Evolutionary conservation across 208 protist species (phyloP), one percentile per base, ranked within the genome.

Genomic region (Giardia muris): DNA sequence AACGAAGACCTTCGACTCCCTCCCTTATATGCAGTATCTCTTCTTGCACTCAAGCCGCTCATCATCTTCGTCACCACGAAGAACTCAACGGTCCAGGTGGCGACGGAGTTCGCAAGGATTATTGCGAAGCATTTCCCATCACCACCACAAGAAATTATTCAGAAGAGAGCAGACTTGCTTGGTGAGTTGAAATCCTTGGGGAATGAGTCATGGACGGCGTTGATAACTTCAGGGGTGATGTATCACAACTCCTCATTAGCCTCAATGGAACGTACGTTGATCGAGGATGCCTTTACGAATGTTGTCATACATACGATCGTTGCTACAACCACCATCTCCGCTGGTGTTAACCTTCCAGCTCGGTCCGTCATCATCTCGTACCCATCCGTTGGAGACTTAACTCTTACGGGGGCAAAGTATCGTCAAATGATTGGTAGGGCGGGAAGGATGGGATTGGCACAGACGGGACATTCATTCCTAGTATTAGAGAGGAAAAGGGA

Each of bases 331-430:
- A 90, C 87, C 2, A 47, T 90, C 2, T 22, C 87, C 1, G 87
- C 87, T 1, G 87, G 87, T 43, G 87, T 90, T 1, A 90, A 90
- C 48, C 87, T 90, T 44, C 87, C 87, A 48, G 87, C 87, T 43
- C n/a, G 10, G 43, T 90, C 87, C 19, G 87, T 90, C 43, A 47
- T 90, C 1, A 90, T 90, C n/a, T 39, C n/a, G 42, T 2, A 47
- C 2, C 45, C 43, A n/a, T 67, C 46, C n/a, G n/a, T 90, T 47
- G 87, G 87, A 19, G 43, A 43, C 2, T 48, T 45, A 2, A 22
- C 46, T 67, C 1, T 90, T 4, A 46, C 46, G n/a, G 2, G 1
- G n/a, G 1, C 4, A 48, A 47, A 47, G 1, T 90, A 47, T 90
- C 2, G 44, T 67, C 45, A 90, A 47, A 90, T 90, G 87, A 90